Base-by-base conservation (phyloP, 139 green algal genomes). In the Asterochloris sp. region DNA sequence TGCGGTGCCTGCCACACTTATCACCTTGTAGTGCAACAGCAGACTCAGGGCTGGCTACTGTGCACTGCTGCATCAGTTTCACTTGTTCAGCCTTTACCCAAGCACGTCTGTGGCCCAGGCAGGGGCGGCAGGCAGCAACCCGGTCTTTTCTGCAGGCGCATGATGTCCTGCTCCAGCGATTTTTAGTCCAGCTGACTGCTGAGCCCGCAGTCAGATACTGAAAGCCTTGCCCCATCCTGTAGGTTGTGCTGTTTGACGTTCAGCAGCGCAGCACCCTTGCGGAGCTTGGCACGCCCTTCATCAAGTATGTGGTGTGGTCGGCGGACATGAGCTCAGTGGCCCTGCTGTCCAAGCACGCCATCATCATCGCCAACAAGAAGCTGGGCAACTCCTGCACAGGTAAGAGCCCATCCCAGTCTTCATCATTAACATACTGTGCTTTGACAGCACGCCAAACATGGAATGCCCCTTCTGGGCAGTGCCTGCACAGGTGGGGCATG, bases 221-320 rank as follows among this genome's bases (percentile, higher is more conserved):
- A 54, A 54, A 54, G 38, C 4, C 38, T 54, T 54, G 38, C 38
- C 38, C 38, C 38, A 54, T 54, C 24, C 10, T 82, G 66, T 89
- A 93, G 90, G 89, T 99, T 69, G 94, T 94, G 23, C 90, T 99
- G 84, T 98, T 98, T 88, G 97, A 99, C 84, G 93, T 99, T 62
- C 97, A 99, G 94, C 95, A 99, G 91, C 92, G 96, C 79, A 91
- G 84, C 17, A 85, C 87, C 28, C 78, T 97, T 54, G 95, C 89
- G 0, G 97, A 99, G 90, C 87, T 99, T 61, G 83, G 87, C 83
- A 96, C 93, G 6, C 93, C 97, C n/a, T 91, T 91, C 81, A 86
- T 98, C 85, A 99, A 99, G 93, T 99, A 99, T 80, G 95, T 98
- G 47, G 94, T 99, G 62, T 99, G 97, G 97, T 97, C 93, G 86